A percentile compares a stretch with the other conserved stretches of the same genome.
Evolutionary conservation across 768 basidiomycete genomes (phyloP).

Genomic region (Mycena sanguinolenta): DNA sequence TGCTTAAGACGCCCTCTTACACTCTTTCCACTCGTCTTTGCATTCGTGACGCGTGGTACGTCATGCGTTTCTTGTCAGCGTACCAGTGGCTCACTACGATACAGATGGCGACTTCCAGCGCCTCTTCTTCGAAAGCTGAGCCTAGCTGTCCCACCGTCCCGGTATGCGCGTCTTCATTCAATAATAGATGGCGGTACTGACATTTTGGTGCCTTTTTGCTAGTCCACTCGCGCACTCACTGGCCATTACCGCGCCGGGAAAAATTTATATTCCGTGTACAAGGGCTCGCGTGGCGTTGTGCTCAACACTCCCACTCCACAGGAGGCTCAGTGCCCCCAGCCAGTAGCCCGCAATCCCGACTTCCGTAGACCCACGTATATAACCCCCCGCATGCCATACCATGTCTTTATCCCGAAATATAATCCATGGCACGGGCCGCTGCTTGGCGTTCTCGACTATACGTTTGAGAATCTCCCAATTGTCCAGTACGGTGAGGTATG

Average conservation of each 20-base stretch:
- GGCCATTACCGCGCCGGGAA: neutral
- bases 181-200: neutral
- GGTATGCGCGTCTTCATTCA: neutral
- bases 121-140: neutral
- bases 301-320: neutral
- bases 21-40: no score
- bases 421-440: neutral
- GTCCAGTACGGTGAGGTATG: neutral
- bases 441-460: neutral
- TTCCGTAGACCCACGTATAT: neutral
- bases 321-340: neutral
- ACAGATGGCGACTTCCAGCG: neutral
- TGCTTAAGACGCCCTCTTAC: no score
- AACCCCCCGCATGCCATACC: neutral
- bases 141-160: neutral
- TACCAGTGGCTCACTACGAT: neutral
- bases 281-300: neutral
- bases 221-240: neutral
- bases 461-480: neutral
- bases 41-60: conserved; percentile 1
- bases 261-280: neutral
- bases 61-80: neutral
- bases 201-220: neutral
- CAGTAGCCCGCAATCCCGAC: neutral
- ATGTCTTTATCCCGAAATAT: neutral